phyloP scores from a whole-genome alignment of 352 stramenopile species.

The Globisporangium alternatum region DNA sequence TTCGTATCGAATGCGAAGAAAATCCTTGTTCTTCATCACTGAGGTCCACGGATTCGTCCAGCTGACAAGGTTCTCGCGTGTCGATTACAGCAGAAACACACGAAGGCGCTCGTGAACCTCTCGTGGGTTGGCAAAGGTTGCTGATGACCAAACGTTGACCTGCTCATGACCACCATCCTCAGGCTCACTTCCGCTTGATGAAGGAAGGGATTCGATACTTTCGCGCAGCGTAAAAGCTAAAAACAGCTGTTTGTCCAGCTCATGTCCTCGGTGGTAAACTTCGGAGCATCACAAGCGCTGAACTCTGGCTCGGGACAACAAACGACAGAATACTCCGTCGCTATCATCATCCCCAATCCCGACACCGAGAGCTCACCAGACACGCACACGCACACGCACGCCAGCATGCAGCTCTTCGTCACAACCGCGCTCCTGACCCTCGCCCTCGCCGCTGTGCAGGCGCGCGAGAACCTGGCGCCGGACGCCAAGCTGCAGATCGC shows the following conservation, averaged over 20 bases:
- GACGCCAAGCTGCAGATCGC: constrained; percentile 72
- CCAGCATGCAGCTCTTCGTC: constrained; percentile 39
- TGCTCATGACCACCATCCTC: too few relatives aligned
- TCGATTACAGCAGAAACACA: too few relatives aligned
- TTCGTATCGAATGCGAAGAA: too few relatives aligned
- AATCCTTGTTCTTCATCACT: too few relatives aligned
- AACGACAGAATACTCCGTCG: neutral
- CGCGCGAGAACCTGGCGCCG: constrained; percentile 69
- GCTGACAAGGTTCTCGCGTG: too few relatives aligned
- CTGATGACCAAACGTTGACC: too few relatives aligned
- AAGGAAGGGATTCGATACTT: too few relatives aligned
- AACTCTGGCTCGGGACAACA: neutral
- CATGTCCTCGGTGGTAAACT: neutral
- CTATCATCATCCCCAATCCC: neutral
- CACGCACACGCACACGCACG: too few relatives aligned
- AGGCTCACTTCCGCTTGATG: neutral
- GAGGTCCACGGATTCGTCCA: too few relatives aligned
- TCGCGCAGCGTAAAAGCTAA: neutral
- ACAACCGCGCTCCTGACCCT: constrained; percentile 35
- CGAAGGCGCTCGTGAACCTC: too few relatives aligned
- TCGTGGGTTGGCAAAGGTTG: too few relatives aligned
- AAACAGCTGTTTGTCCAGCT: neutral
- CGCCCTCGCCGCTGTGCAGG: constrained; percentile 28
- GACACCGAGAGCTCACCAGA: too few relatives aligned
- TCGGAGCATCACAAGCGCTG: neutral